A percentile compares a stretch with the other conserved stretches of the same genome.
Conservation (phyloP, 1,139 yeast genomes). For the Entelexis paramagnoliae region DNA sequence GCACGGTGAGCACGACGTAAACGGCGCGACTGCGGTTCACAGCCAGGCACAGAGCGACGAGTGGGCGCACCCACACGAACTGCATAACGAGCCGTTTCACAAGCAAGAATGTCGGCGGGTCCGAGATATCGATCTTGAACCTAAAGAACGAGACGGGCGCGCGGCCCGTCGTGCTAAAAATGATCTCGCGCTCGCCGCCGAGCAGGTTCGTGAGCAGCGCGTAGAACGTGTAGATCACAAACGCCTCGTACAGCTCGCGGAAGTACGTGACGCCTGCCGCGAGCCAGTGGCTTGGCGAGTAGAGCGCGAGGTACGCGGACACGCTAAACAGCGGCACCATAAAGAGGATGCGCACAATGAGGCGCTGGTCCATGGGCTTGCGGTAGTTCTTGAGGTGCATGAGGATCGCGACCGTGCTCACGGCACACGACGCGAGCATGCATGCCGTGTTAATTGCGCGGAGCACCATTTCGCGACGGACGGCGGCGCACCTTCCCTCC, state of each 20-base stretch:
- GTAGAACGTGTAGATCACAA: conserved; percentile 88
- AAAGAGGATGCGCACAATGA: conserved; percentile 67
- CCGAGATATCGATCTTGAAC: conserved; percentile 62
- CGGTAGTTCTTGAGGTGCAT: conserved; percentile 61
- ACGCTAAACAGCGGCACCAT: conserved; percentile 46
- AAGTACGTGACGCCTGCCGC: conserved; percentile 53
- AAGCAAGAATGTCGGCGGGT: conserved; percentile 64
- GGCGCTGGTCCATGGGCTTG: conserved; percentile 78
- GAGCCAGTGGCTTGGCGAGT: conserved; percentile 27
- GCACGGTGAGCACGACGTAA: conserved; percentile 32
- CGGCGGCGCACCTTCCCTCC: background rate
- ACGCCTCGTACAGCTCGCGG: conserved; percentile 87
- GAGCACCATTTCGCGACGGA: conserved; percentile 4
- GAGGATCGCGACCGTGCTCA: conserved; percentile 39
- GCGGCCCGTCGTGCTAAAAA: conserved; percentile 62
- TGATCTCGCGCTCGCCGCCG: conserved; percentile 85
- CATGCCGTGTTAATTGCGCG: conserved; percentile 14
- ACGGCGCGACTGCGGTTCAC: background rate
- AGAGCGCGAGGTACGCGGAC: conserved; percentile 48
- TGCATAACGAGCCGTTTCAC: conserved; percentile 83
- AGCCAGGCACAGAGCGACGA: conserved; percentile 26
- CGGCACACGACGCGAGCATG: conserved; percentile 10
- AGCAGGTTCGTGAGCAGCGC: conserved; percentile 68
- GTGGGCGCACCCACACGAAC: conserved; percentile 90
- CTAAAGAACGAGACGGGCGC: conserved; percentile 44